These are phyloP conservation scores for Aspergillus haitiensis DNA, from an alignment of 495 filamentous ascomycete species.

Conservation along the genomic window DNA sequence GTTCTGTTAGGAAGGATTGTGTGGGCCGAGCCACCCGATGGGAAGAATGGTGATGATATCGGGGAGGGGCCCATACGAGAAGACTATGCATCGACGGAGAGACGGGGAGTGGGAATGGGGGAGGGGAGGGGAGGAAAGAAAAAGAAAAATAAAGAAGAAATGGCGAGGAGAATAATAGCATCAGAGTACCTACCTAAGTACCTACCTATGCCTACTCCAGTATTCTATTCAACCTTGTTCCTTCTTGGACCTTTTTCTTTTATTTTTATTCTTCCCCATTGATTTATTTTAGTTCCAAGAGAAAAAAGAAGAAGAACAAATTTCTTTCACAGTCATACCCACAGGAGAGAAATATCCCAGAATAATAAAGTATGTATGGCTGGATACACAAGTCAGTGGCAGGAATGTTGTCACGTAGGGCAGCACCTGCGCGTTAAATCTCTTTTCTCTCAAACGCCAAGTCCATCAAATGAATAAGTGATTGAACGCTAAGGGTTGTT, in stretches of 20 bases:
- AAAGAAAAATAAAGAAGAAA: constrained; percentile 4
- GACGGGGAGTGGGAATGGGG: constrained; percentile 8
- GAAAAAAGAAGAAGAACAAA: not conserved
- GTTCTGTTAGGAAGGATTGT: constrained; percentile 24
- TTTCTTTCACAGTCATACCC: not conserved
- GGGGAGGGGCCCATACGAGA: constrained; percentile 17
- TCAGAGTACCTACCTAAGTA: no score
- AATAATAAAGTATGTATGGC: constrained; percentile 11
- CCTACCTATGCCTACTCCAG: no score
- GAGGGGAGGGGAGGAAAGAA: not conserved
- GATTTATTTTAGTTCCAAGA: not conserved
- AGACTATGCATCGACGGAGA: constrained; percentile 13
- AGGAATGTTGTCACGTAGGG: constrained; percentile 33
- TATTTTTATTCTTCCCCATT: not conserved
- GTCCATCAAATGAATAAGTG: constrained; percentile 15
- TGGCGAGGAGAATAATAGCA: not conserved
- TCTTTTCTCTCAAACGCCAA: constrained; percentile 24
- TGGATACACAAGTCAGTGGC: constrained; percentile 23
- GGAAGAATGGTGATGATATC: constrained; percentile 26
- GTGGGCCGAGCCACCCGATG: constrained; percentile 30
- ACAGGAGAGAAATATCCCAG: not conserved
- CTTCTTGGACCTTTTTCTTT: no score
- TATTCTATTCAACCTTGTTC: no score
- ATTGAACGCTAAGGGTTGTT: constrained; percentile 11
- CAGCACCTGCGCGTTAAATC: constrained; percentile 30